Percentiles rank a stretch among this genome's conserved stretches.
Conservation (phyloP, 305 asterid species). For the Solanum chacoense region DNA sequence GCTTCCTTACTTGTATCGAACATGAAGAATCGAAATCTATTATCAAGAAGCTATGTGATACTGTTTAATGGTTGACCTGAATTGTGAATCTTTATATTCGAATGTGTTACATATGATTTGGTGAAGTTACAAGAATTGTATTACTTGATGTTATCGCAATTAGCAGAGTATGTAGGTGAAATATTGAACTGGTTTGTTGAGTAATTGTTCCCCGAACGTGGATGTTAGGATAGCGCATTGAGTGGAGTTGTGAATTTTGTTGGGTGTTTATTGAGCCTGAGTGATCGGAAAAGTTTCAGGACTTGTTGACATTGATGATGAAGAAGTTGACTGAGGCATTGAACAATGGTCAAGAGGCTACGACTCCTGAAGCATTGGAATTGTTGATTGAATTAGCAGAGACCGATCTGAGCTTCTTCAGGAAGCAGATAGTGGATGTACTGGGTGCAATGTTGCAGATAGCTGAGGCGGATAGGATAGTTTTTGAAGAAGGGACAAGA, state of each 20-base stretch:
- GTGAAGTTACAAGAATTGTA: not conserved
- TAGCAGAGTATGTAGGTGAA: constrained; percentile 68
- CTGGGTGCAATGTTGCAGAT: constrained; percentile 83
- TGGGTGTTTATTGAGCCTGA: constrained; percentile 51
- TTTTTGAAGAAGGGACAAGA: constrained; percentile 70
- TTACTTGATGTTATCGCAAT: constrained; percentile 37
- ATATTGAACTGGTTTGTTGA: constrained; percentile 46
- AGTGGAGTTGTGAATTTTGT: constrained; percentile 70
- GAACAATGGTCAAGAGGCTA: constrained; percentile 6
- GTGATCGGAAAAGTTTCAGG: constrained; percentile 78
- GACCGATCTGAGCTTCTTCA: not conserved
- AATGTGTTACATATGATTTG: not conserved
- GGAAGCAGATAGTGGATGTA: constrained; percentile 23
- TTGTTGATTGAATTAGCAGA: not conserved
- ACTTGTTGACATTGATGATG: constrained; percentile 75
- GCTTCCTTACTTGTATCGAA: constrained; percentile 28
- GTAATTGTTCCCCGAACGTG: constrained; percentile 26
- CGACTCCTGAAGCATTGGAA: constrained; percentile 71
- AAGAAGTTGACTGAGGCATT: constrained; percentile 69
- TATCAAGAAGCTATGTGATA: constrained; percentile 56
- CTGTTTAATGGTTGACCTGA: constrained; percentile 9
- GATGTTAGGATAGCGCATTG: constrained; percentile 70
- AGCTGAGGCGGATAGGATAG: constrained; percentile 50
- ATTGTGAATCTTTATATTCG: not conserved
- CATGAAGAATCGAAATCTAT: constrained; percentile 51